Conservation (phyloP, 495 filamentous ascomycete genomes). For the Chlorociboria aeruginascens region DNA sequence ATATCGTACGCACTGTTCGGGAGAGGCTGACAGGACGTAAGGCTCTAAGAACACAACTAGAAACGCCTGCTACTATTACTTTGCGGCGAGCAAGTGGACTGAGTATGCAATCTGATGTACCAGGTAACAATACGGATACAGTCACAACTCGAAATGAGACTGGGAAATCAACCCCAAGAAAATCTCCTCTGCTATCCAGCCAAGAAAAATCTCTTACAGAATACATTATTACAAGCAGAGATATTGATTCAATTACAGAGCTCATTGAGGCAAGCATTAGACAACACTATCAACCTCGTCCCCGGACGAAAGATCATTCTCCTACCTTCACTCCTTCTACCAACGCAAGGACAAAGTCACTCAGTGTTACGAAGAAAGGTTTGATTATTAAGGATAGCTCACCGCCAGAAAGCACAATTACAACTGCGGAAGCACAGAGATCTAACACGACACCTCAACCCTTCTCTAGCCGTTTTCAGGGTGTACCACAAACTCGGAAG, state of each 20-base stretch:
- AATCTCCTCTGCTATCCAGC: not conserved
- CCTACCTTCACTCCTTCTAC: not conserved
- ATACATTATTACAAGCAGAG: conserved; percentile 12
- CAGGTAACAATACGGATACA: not conserved
- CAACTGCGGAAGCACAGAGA: not conserved
- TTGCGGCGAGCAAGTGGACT: conserved; percentile 9
- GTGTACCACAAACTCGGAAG: not conserved
- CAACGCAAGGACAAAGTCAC: not conserved
- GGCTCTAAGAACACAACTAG: not conserved
- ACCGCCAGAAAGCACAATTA: not conserved
- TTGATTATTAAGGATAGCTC: not conserved
- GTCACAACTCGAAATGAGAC: not conserved
- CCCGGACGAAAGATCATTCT: not conserved
- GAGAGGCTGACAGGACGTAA: conserved; percentile 8
- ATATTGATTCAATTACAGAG: conserved; percentile 15
- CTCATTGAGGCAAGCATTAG: conserved; percentile 6
- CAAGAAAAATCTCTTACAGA: not conserved
- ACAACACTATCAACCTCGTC: not conserved
- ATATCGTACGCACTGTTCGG: conserved; percentile 10
- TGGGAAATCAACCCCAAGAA: not conserved
- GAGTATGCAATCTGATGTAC: not conserved
- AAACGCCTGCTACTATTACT: conserved; percentile 9
- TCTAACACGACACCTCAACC: not conserved
- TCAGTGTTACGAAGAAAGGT: not conserved
- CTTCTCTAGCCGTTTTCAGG: not conserved